Evolutionary conservation across 163 green algal species (phyloP).

Genomic region (Chlorella variabilis): DNA sequence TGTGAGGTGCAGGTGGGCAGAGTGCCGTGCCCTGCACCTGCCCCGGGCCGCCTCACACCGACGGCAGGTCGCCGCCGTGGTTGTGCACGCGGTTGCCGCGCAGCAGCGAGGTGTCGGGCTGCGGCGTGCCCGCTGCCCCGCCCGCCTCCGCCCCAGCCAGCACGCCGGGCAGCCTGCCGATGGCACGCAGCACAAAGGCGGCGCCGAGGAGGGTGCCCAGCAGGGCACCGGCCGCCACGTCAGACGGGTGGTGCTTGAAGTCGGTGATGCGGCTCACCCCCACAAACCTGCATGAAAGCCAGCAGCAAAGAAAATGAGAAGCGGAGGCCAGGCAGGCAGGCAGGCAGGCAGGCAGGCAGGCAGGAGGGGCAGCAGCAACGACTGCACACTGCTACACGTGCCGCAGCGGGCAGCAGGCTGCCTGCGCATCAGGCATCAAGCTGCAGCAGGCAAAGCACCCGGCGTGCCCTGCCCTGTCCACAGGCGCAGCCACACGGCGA

Average conservation of each 20-base stretch:
- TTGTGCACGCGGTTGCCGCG: not conserved
- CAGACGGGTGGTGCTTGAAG: slow-evolving; percentile 50
- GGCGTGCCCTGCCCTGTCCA: too few relatives aligned
- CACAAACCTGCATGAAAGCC: slow-evolving; percentile 43
- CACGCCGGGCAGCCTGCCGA: not conserved
- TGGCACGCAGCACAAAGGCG: not conserved
- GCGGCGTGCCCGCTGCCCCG: not conserved
- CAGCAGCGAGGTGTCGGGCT: not conserved
- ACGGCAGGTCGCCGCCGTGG: not conserved
- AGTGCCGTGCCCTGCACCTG: not conserved
- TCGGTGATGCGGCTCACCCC: slow-evolving; percentile 57
- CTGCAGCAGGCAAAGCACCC: too few relatives aligned
- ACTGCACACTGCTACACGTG: too few relatives aligned
- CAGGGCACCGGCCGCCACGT: slow-evolving; percentile 50
- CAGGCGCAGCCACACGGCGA: too few relatives aligned
- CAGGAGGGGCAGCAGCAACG: too few relatives aligned
- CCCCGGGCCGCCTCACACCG: not conserved
- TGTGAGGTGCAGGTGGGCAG: too few relatives aligned
- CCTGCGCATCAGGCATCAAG: too few relatives aligned
- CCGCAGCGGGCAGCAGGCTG: too few relatives aligned
- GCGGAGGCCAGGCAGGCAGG: too few relatives aligned
- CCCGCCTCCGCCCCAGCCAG: not conserved
- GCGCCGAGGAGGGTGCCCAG: slow-evolving; percentile 40
- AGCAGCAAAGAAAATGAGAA: not conserved
- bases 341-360: too few relatives aligned